A percentile compares a stretch with the other conserved stretches of the same genome.
phyloP scores from a whole-genome alignment of 2,329 filamentous ascomycete species.

The Dichotomopilus funicola region DNA sequence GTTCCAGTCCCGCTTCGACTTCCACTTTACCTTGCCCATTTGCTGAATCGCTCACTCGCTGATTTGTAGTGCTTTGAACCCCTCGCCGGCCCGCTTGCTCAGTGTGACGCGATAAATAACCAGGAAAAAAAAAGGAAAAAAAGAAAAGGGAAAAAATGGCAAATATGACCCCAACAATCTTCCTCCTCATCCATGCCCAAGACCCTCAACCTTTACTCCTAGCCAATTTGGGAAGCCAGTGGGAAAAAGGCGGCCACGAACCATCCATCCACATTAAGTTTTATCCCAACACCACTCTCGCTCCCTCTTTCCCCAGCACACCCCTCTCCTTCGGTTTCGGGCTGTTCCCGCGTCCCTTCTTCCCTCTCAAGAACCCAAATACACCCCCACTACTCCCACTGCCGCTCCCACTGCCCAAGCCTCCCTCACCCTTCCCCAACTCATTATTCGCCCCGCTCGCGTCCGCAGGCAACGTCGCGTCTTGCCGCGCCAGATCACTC shows the following conservation, averaged over 20 bases:
- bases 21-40: too few species aligned
- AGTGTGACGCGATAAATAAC: too few species aligned
- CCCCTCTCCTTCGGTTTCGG: conserved; percentile 92
- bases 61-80: too few species aligned
- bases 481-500: conserved; percentile 83
- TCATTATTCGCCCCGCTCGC: conserved; percentile 45
- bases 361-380: conserved; percentile 82
- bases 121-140: too few species aligned
- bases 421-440: conserved; percentile 38
- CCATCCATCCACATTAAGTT: too few species aligned
- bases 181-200: too few species aligned
- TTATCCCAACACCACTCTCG: conserved; percentile 66
- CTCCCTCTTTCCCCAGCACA: conserved; percentile 90
- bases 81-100: too few species aligned
- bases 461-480: conserved; percentile 65
- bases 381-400: conserved; percentile 48
- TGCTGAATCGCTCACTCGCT: too few species aligned
- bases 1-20: too few species aligned
- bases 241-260: too few species aligned
- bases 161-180: too few species aligned
- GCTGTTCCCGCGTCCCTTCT: conserved; percentile 83
- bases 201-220: background rate
- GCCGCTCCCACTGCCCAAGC: conserved; percentile 35
- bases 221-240: background rate
- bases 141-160: too few species aligned